Base-by-base conservation (phyloP, 139 green algal species). In the Chlorella sp. region DNA sequence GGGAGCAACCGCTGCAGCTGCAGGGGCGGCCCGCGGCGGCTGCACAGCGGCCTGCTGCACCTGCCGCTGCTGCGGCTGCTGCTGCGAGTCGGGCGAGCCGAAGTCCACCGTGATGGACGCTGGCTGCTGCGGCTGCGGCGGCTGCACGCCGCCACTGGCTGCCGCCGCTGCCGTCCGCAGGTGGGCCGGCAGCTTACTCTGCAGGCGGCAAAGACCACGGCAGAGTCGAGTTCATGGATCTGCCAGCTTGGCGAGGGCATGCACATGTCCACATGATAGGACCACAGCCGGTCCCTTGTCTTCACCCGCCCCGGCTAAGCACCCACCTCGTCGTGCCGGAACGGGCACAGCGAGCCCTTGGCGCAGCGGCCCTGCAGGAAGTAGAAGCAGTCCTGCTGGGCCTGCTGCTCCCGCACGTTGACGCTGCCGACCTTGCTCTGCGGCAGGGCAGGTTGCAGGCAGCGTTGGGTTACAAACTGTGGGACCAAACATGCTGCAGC, bases 291-390 rank as follows among this genome's bases (percentile, higher is more conserved):
- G n/a, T n/a, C n/a, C n/a, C n/a, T n/a, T n/a, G n/a, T n/a, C n/a
- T n/a, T n/a, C n/a, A n/a, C n/a, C n/a, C n/a, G n/a, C n/a, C n/a
- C n/a, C n/a, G n/a, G n/a, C n/a, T n/a, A n/a, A n/a, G 30, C 28
- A 48, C 78, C 30, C 40, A 88, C 85, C 76, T 17, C 16, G 46
- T 88, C 85, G 36, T 88, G 85, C 5, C 38, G 34, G 78, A 76
- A 88, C 19, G 78, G 75, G 85, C 85, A 88, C n/a, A 83, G 76
- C 5, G 77, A 82, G 28, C 85, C 79, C 60, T 82, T 81, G 54
- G 6, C 41, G 48, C 79, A 89, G 34, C 56, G 48, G 16, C 85
- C 79, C 17, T 70, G 34, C 56, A 77, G 43, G 60, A 80, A 89
- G 72, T 68, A 85, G 26, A 72, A 9, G 70, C 80, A 89, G 60